Base-by-base conservation (phyloP, 148 eudicot genomes). In the Suaeda aralocaspica region DNA sequence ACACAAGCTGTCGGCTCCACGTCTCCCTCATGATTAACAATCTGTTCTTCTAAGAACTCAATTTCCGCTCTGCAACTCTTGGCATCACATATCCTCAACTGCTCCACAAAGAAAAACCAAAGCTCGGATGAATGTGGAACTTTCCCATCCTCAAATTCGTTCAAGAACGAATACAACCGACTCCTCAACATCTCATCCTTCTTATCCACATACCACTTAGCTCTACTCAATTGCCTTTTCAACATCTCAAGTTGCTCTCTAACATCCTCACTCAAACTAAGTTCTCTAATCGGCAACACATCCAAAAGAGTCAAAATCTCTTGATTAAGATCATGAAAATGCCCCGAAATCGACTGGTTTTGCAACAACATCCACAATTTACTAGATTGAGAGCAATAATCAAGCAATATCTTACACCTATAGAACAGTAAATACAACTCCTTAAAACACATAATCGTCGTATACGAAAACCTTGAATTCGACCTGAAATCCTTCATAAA, bases 11-110 rank as follows among this genome's bases (percentile, higher is more conserved):
- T 72, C 0, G 94, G 98, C 76, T 90, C 98, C 6, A 83, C 65
- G 74, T 88, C 98, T 8, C 89, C 92, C 33, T 85, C 92, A 53
- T 88, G 87, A 68, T 82, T 84, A 41, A 80, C 81, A 73, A 90
- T 88, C 66, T 90, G 98, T 78, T 92, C 98, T 72, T 92, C 98
- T 77, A 92, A 71, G 71, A 81, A 90, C 85, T 92, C 94, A 62
- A 88, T 90, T 73, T 92, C 98, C 46, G 42, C 26, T 71, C 90
- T 81, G 41, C 79, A 88, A 50, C 81, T 76, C 70, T 74, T 76
- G 2, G 84, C 82, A 66, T 83, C 83, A 2, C 53, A 31, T 71
- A 92, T 76, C 42, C 72, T 81, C 83, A 92, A 74, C n/a, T 73
- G 79, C 5, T 79, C 85, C 3, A 78, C 84, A 41, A 92, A 92